A percentile compares a stretch with the other conserved stretches of the same genome.
Evolutionary conservation across 2,329 filamentous ascomycete species (phyloP).

Genomic region (Hypoxylon sp.): DNA sequence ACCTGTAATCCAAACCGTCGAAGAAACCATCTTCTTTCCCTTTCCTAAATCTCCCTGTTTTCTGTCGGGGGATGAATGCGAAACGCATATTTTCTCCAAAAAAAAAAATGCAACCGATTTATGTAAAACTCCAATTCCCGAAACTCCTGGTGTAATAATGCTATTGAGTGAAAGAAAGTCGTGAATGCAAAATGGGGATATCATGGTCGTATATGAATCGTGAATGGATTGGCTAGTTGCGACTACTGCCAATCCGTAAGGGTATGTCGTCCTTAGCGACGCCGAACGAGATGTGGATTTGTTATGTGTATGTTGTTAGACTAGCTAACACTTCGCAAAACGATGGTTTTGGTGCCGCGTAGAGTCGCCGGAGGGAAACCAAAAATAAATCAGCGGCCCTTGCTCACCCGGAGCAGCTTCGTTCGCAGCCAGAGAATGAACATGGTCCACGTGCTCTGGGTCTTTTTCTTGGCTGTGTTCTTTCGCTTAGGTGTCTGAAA

Average conservation of each 20-base stretch:
- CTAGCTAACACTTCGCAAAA: neutral
- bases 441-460: constrained; percentile 67
- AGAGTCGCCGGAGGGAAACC: neutral
- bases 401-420: constrained; percentile 56
- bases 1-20: constrained; percentile 1
- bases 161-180: constrained; percentile 30
- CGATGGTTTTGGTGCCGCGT: neutral
- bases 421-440: constrained; percentile 72
- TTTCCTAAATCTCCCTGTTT: constrained; percentile 2
- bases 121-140: constrained; percentile 26
- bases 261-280: constrained; percentile 8
- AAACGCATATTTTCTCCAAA: constrained; percentile 18
- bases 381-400: constrained; percentile 28
- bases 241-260: no score
- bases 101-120: constrained; percentile 26
- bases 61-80: neutral
- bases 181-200: constrained; percentile 36
- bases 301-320: constrained; percentile 16
- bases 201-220: constrained; percentile 31
- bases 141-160: constrained; percentile 30
- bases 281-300: constrained; percentile 9
- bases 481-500: constrained; percentile 54
- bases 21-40: constrained; percentile 11
- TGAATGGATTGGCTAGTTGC: no score
- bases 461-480: constrained; percentile 65